Base-by-base conservation (phyloP, 768 basidiomycete species). In the Tephrocybe sp. region DNA sequence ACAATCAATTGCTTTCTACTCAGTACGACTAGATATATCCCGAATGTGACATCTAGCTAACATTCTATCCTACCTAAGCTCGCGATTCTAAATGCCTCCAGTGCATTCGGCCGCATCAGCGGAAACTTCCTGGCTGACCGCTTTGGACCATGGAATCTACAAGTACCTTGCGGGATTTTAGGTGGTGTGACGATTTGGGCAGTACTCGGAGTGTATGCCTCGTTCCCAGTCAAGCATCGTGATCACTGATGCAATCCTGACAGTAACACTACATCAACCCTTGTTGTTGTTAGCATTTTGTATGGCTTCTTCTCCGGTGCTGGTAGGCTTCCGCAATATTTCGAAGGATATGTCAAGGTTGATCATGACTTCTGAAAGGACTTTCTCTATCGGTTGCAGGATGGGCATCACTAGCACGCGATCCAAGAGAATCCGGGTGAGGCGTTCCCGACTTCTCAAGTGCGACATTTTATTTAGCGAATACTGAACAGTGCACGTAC, bases 221-320 rank as follows among this genome's bases (percentile, higher is more conserved):
- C 26, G 7, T 14, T 22, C 30, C 38, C 22, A 17, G 3, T 31
- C 49, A 5, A 6, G 16, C n/a, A 40, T 20, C 22, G 17, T 11
- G 16, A 46, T 45, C 1, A n/a, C 59, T 20, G 42, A 39, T 40
- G 2, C 10, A 16, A 6, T 17, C 13, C 11, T 6, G 16, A 16
- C 49, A 73, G 73, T 32, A 65, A 67, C 51, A 67, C 61, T 39
- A 48, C 63, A 9, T 66, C 61, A 3, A 68, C 67, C 12, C 62
- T 76, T 22, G 64, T 74, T 43, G 64, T 66, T 33, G 68, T 77
- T 30, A 66, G 70, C 12, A 58, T 76, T 22, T 62, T 80, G 39
- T 81, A 79, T 49, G 78, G 78, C 5, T 60, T 78, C 42, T 71
- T 73, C 45, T 71, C 77, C 3, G 75, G 76, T 12, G 73, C 73